A percentile compares a stretch with the other conserved stretches of the same genome.
Conservation (phyloP, 2,329 filamentous ascomycete species). For the Trichoderma sp. region DNA sequence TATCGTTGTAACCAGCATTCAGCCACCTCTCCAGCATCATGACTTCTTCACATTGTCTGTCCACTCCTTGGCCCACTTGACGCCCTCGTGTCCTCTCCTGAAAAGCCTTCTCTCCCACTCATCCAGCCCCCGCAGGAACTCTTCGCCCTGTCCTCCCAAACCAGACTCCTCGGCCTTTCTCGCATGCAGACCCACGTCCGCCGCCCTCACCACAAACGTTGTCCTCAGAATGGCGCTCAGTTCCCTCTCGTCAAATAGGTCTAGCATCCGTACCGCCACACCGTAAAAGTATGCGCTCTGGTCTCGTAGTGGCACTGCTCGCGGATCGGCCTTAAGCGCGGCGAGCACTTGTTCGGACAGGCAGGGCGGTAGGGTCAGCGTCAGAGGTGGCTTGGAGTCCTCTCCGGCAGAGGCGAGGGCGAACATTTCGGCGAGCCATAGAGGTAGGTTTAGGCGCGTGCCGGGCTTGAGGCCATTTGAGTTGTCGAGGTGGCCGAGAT, state of each 20-base stretch:
- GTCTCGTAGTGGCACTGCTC: conserved; percentile 79
- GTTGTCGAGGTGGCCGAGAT: conserved; percentile 86
- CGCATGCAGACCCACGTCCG: conserved; percentile 84
- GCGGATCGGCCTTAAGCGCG: conserved; percentile 86
- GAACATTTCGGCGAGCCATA: conserved; percentile 96
- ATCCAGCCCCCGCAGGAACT: conserved; percentile 85
- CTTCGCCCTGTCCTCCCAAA: conserved; percentile 62
- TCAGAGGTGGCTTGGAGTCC: conserved; percentile 62
- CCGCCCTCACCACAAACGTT: conserved; percentile 79
- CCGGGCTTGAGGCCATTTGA: conserved; percentile 74
- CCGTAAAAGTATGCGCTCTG: conserved; percentile 87
- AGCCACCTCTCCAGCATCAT: conserved; percentile 27
- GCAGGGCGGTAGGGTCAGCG: conserved; percentile 77
- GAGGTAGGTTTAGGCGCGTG: conserved; percentile 77
- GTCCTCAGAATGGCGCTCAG: conserved; percentile 74
- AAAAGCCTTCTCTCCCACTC: conserved; percentile 84
- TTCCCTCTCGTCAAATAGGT: conserved; percentile 80
- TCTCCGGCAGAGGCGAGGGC: conserved; percentile 62
- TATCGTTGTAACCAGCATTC: conserved; percentile 4
- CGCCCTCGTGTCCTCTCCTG: conserved; percentile 71
- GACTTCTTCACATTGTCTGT: conserved; percentile 56
- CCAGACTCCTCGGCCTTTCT: conserved; percentile 71
- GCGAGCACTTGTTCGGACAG: conserved; percentile 80
- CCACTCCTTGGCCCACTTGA: conserved; percentile 70
- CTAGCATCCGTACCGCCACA: conserved; percentile 80